Evolutionary conservation across 345 rosid species (phyloP).

Genomic region (Hevea brasiliensis): DNA sequence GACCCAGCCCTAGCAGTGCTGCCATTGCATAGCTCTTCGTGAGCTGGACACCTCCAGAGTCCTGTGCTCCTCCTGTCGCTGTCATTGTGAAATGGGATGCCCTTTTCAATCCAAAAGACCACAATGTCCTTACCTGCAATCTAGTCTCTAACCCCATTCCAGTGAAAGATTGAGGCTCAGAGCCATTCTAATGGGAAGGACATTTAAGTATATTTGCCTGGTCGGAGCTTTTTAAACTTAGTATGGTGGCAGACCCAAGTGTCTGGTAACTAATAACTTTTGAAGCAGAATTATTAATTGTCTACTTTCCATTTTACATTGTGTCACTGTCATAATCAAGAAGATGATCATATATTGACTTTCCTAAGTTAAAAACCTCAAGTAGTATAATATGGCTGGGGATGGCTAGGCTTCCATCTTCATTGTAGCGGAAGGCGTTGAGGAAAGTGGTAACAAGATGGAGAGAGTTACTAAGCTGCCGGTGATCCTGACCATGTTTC

Average conservation of each 20-base stretch:
- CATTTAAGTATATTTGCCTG: neutral
- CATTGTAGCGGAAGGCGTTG: neutral
- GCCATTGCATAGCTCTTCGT: neutral
- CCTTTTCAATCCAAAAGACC: neutral
- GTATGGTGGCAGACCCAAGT: neutral
- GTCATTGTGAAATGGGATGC: neutral
- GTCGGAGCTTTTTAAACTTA: neutral
- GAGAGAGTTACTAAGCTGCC: neutral
- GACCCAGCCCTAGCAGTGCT: no score
- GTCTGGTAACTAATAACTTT: neutral
- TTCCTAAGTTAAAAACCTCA: no score
- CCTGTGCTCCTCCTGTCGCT: no score
- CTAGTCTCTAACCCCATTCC: no score
- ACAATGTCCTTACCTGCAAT: neutral
- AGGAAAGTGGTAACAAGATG: neutral
- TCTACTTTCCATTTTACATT: no score
- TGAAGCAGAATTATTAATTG: neutral
- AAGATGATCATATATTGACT: no score
- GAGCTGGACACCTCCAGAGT: neutral
- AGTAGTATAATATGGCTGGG: no score
- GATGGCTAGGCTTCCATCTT: neutral
- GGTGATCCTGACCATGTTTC: constrained; percentile 16
- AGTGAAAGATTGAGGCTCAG: no score
- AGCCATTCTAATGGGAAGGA: no score
- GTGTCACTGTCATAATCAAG: no score